Evolutionary conservation across 1,139 yeast genomes (phyloP).

Genomic region (Entelexis sorbosivorans): DNA sequence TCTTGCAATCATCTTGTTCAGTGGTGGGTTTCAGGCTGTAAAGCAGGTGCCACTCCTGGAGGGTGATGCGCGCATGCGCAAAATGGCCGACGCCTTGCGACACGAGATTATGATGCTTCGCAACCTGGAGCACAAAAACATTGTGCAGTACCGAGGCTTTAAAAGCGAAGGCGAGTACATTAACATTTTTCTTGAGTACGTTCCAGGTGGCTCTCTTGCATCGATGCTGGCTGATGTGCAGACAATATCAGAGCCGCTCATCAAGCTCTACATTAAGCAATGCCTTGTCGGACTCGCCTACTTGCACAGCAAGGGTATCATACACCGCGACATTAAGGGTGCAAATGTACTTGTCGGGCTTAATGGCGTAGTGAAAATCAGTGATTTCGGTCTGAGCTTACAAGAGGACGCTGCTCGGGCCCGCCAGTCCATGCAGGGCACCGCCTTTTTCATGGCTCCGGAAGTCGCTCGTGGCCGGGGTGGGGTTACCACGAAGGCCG

Average conservation of each 20-base stretch:
- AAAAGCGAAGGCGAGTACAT: conserved; percentile 54
- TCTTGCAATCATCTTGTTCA: conserved; percentile 79
- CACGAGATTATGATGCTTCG: conserved; percentile 73
- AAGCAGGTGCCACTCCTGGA: conserved; percentile 66
- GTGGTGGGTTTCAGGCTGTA: conserved; percentile 95
- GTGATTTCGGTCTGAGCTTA: conserved; percentile 90
- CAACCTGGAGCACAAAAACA: conserved; percentile 79
- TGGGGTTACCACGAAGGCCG: conserved; percentile 81
- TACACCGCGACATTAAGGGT: conserved; percentile 91
- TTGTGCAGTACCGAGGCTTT: conserved; percentile 83
- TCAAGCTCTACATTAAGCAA: conserved; percentile 73
- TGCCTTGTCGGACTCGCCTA: conserved; percentile 68
- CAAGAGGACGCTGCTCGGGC: conserved; percentile 33
- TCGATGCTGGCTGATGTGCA: conserved; percentile 44
- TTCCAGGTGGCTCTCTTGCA: conserved; percentile 94
- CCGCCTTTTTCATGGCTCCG: conserved; percentile 99
- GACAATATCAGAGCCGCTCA: conserved; percentile 46
- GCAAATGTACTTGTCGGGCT: conserved; percentile 81
- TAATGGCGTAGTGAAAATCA: conserved; percentile 67
- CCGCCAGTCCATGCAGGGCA: conserved; percentile 92
- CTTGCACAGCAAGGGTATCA: conserved; percentile 51
- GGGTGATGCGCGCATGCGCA: conserved; percentile 36
- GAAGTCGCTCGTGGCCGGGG: conserved; percentile 74
- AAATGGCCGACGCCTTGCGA: conserved; percentile 72
- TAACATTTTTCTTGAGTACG: conserved; percentile 84